These are phyloP conservation scores for Pseudocercospora pini-densiflorae DNA, from an alignment of 2,329 filamentous ascomycete species.

Conservation along the genomic window DNA sequence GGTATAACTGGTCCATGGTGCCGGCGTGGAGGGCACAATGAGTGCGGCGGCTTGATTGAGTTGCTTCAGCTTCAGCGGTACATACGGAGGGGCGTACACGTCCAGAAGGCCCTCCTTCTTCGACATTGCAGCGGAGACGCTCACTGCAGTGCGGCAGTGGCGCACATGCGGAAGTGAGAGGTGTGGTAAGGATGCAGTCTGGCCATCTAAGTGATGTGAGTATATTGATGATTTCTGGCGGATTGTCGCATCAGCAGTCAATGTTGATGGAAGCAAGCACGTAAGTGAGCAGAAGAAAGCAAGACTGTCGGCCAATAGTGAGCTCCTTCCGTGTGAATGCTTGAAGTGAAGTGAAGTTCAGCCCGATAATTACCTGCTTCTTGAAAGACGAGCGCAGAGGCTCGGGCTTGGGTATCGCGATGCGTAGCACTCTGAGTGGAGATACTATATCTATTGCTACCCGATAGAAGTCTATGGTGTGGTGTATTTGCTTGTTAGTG, in stretches of 20 bases:
- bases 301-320: background rate
- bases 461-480: background rate
- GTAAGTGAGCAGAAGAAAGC: background rate
- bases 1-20: constrained; percentile 22
- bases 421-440: background rate
- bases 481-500: background rate
- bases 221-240: background rate
- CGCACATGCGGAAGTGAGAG: background rate
- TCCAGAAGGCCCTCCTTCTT: constrained; percentile 18
- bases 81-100: constrained; percentile 31
- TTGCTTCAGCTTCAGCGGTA: constrained; percentile 24
- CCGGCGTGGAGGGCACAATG: constrained; percentile 12
- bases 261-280: background rate
- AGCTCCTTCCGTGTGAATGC: background rate
- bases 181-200: background rate
- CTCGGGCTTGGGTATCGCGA: background rate
- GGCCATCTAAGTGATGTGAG: background rate
- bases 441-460: background rate
- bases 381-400: background rate
- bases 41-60: constrained; percentile 25
- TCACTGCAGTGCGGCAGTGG: background rate
- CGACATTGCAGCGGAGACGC: background rate
- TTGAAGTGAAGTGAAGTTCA: background rate
- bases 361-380: background rate
- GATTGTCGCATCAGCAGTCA: background rate